Percentiles rank a stretch among this genome's conserved stretches.
These are phyloP conservation scores for Dipteronia dyeriana DNA, from an alignment of 345 rosid species.

Conservation along the genomic window DNA sequence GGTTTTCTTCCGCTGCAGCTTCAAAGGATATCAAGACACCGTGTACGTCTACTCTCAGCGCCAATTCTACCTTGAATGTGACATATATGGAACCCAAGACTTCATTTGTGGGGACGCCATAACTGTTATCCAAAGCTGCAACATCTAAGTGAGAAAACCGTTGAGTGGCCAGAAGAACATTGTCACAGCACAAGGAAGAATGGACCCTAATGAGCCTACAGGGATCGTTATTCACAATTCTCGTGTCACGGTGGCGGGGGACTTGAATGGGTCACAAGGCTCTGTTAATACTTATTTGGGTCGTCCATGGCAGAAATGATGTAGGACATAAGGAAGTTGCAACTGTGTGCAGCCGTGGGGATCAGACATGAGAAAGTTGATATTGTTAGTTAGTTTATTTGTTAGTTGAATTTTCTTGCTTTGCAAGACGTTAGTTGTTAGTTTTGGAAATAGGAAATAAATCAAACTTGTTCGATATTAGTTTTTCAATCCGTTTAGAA, in stretches of 20 bases:
- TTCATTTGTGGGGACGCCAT: constrained; percentile 80
- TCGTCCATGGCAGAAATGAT: constrained; percentile 83
- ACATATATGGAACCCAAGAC: constrained; percentile 76
- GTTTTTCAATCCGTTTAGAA: too few relatives aligned
- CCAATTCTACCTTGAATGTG: constrained; percentile 80
- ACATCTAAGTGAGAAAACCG: constrained; percentile 59
- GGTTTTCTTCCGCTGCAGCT: constrained; percentile 73
- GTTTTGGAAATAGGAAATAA: too few relatives aligned
- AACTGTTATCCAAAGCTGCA: constrained; percentile 60
- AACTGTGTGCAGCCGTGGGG: too few relatives aligned
- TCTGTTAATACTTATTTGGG: constrained; percentile 59
- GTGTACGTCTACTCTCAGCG: constrained; percentile 73
- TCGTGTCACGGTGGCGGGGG: constrained; percentile 48
- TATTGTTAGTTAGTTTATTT: too few relatives aligned
- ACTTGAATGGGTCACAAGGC: constrained; percentile 36
- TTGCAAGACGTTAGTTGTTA: too few relatives aligned
- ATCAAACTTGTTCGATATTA: too few relatives aligned
- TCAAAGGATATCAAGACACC: constrained; percentile 94
- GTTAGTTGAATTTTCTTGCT: too few relatives aligned
- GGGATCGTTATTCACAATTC: constrained; percentile 79
- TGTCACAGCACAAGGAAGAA: constrained; percentile 72
- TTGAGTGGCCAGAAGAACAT: constrained; percentile 56
- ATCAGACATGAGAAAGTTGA: too few relatives aligned
- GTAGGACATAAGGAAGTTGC: too few relatives aligned
- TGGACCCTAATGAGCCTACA: constrained; percentile 72